phyloP scores from a whole-genome alignment of 345 rosid species.

The Corchorus olitorius region DNA sequence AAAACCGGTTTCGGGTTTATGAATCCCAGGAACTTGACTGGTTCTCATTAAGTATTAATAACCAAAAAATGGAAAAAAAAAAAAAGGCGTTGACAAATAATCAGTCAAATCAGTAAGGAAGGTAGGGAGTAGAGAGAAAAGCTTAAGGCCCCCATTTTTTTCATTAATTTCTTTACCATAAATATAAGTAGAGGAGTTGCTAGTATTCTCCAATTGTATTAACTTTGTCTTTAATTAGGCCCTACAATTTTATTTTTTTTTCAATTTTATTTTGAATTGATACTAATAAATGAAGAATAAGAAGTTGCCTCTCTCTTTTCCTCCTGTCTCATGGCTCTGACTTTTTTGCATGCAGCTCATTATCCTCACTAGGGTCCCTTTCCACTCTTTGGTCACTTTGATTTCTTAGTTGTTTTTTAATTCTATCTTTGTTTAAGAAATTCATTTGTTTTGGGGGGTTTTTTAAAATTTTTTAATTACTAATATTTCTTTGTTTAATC shows the following conservation, averaged over 20 bases:
- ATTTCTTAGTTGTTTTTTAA: neutral
- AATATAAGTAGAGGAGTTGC: neutral
- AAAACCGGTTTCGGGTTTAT: constrained; percentile 23
- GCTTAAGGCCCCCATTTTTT: neutral
- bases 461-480: neutral
- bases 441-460: neutral
- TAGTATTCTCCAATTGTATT: neutral
- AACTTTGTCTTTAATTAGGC: constrained; percentile 6
- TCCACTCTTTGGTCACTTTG: neutral
- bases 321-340: constrained; percentile 17
- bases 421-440: neutral
- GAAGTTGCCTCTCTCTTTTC: constrained; percentile 18
- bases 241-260: too few species aligned
- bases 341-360: constrained; percentile 29
- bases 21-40: constrained; percentile 23
- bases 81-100: constrained; percentile 31
- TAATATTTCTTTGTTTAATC: neutral
- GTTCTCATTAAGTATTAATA: neutral
- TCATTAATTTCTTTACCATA: neutral
- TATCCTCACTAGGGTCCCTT: constrained; percentile 13
- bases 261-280: too few species aligned
- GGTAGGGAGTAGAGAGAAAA: constrained; percentile 8
- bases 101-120: constrained; percentile 19
- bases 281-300: neutral
- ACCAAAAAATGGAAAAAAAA: neutral